Base-by-base conservation (phyloP, 2,329 filamentous ascomycete species). In the Colletotrichum truncatum region DNA sequence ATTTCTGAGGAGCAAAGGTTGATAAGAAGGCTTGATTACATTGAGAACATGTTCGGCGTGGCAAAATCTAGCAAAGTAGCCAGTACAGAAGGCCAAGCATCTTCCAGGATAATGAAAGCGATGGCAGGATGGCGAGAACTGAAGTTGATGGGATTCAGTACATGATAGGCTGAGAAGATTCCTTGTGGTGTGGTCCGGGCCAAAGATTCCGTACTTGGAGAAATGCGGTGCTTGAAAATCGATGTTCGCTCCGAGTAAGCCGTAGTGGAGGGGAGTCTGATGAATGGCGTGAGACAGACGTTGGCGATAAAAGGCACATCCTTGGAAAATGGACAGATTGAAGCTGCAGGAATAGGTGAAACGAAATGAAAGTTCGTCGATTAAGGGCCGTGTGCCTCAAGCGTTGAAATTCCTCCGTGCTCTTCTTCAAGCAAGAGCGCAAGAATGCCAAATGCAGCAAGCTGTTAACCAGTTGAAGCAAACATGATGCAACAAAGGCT, bases 331-430 rank as follows among this genome's bases (percentile, higher is more conserved):
- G 7, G 39, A 51, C 14, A 49, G 6, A 32, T 16, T 25, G 43
- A 23, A 63, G 36, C 12, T 36, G 51, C 21, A 43, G 28, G 41
- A 66, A 52, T 62, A 49, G 34, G 51, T 63, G 63, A 66, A 66
- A 66, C 63, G 21, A 16, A 28, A 43, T 11, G 51, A 66, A 36
- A 66, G 57, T 66, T 66, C 61, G 30, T 56, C 43, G 41, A 49
- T 26, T 34, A 32, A 23, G 49, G 63, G 41, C 63, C 30, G 63
- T 63, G 63, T 48, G 57, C 16, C 21, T 63, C 57, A 66, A 55
- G 58, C 63, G 49, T 51, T 49, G 49, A 6, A 28, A 25, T 43
- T 51, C 61, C 51, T 63, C 63, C 21, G 63, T 63, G 63, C 63
- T 51, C 32, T 45, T 54, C 28, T 41, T 36, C 56, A 65, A 49